phyloP scores from a whole-genome alignment of 257 asterid genomes.

The Lycium ferocissimum region DNA sequence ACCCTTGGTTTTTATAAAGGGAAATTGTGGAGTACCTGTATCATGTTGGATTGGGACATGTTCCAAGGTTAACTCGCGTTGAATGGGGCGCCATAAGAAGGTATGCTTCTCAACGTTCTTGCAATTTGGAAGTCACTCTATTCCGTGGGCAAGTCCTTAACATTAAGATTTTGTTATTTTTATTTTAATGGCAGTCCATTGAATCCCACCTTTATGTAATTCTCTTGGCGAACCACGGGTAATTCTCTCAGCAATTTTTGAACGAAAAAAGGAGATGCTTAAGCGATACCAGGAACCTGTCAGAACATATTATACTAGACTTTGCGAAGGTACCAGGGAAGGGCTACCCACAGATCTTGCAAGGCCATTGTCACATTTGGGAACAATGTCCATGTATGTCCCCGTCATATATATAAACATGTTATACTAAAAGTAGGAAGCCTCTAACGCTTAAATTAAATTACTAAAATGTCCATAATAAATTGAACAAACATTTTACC shows the following conservation, averaged over 20 bases:
- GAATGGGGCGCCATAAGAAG: conserved; percentile 97
- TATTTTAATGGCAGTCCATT: conserved; percentile 13
- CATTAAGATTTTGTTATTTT: neutral
- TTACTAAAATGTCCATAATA: no score
- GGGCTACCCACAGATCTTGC: conserved; percentile 96
- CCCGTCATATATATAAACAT: no score
- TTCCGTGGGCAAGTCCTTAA: conserved; percentile 10
- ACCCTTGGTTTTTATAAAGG: conserved; percentile 88
- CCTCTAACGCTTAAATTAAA: no score
- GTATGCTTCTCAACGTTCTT: conserved; percentile 45
- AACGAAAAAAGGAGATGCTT: conserved; percentile 93
- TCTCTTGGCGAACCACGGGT: conserved; percentile 96
- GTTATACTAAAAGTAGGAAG: no score
- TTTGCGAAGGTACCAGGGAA: conserved; percentile 82
- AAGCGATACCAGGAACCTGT: conserved; percentile 86
- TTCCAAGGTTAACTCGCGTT: conserved; percentile 84
- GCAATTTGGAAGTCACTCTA: neutral
- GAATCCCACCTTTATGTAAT: conserved; percentile 49
- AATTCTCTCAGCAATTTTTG: conserved; percentile 89
- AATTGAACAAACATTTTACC: no score
- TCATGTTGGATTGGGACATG: conserved; percentile 92
- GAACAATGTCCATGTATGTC: no score
- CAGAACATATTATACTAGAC: conserved; percentile 81
- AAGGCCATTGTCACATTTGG: conserved; percentile 81
- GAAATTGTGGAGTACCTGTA: conserved; percentile 86